Evolutionary conservation across 768 basidiomycete species (phyloP).

Genomic region (Lactifluus subvellereus): DNA sequence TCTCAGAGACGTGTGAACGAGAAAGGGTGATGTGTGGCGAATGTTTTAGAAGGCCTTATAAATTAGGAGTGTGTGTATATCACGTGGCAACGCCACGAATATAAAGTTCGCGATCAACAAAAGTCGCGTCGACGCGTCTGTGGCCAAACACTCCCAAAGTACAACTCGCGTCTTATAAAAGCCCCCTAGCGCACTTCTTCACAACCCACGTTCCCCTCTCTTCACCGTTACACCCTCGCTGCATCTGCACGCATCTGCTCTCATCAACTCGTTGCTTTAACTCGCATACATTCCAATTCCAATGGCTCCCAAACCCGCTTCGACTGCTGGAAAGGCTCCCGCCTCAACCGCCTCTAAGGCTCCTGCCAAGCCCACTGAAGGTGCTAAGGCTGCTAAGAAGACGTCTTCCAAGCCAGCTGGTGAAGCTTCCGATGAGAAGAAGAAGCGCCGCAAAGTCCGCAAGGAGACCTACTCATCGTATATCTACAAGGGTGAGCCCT

Average conservation of each 20-base stretch:
- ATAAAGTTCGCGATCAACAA: slow-evolving; percentile 34
- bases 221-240: background rate
- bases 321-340: slow-evolving; percentile 79
- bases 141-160: slow-evolving; percentile 37
- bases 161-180: slow-evolving; percentile 32
- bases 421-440: slow-evolving; percentile 67
- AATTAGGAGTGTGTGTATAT: background rate
- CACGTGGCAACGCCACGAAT: slow-evolving; percentile 18
- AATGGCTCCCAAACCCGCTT: slow-evolving; percentile 73
- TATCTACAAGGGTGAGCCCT: slow-evolving; percentile 74
- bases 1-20: slow-evolving; percentile 4
- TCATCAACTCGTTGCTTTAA: slow-evolving; percentile 17
- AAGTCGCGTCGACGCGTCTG: slow-evolving; percentile 32
- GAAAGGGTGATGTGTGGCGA: slow-evolving; percentile 12
- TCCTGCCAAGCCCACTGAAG: slow-evolving; percentile 57
- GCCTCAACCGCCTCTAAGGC: slow-evolving; percentile 67
- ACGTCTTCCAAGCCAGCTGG: slow-evolving; percentile 51
- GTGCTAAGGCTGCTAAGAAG: slow-evolving; percentile 76
- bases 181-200: slow-evolving; percentile 16
- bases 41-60: slow-evolving; percentile 7
- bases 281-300: slow-evolving; percentile 34
- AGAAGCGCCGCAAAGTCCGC: slow-evolving; percentile 78
- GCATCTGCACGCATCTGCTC: background rate
- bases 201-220: slow-evolving; percentile 17
- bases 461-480: slow-evolving; percentile 95